These are phyloP conservation scores for Tulasnella sp. DNA, from an alignment of 768 basidiomycete genomes.

Conservation along the genomic window DNA sequence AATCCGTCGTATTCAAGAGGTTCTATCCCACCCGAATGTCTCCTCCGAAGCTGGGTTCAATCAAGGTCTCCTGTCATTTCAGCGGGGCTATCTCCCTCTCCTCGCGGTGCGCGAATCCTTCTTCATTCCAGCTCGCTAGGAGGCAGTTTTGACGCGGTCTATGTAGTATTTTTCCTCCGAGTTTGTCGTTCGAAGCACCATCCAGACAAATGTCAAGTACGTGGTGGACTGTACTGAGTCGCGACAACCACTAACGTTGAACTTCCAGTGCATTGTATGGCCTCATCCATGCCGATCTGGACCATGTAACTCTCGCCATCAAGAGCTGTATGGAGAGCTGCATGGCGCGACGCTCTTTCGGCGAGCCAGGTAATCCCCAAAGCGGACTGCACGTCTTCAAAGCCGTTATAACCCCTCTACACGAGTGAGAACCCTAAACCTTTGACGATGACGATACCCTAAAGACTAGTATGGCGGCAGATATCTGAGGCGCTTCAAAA, in stretches of 20 bases:
- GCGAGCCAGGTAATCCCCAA: constrained; percentile 37
- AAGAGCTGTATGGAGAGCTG: not conserved
- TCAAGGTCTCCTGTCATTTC: not conserved
- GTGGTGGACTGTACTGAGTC: not conserved
- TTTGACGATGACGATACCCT: not conserved
- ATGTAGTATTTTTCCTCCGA: constrained; percentile 62
- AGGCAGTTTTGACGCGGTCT: not conserved
- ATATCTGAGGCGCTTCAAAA: constrained; percentile 62
- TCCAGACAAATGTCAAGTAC: constrained; percentile 18
- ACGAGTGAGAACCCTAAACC: constrained; percentile 50
- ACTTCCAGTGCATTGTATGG: constrained; percentile 16
- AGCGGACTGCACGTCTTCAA: constrained; percentile 54
- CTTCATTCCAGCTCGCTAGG: not conserved
- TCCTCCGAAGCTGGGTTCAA: not conserved
- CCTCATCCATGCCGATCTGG: constrained; percentile 10
- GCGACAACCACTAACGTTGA: not conserved
- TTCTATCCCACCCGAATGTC: not conserved
- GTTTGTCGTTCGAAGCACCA: constrained; percentile 39
- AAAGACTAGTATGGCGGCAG: constrained; percentile 42
- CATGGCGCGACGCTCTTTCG: constrained; percentile 19
- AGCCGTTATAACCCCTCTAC: constrained; percentile 53
- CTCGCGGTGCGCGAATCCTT: constrained; percentile 2
- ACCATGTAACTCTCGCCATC: not conserved
- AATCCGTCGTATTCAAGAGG: constrained; percentile 8
- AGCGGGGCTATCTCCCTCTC: constrained; percentile 18